Evolutionary conservation across 768 basidiomycete genomes (phyloP).

Genomic region (Phaffia australis): DNA sequence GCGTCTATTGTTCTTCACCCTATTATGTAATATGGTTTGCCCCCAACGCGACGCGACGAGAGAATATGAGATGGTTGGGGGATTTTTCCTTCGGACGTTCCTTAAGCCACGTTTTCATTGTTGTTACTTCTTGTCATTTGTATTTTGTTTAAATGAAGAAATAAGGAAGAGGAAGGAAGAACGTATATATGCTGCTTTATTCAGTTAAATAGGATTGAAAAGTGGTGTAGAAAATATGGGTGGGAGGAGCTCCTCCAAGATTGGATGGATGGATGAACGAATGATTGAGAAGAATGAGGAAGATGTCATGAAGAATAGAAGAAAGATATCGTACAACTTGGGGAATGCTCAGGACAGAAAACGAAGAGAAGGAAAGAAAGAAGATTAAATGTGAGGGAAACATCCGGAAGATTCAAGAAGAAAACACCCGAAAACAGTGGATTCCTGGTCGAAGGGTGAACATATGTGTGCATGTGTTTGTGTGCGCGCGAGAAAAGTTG

Average conservation of each 20-base stretch:
- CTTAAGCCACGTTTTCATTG: too few relatives aligned
- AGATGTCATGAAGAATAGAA: constrained; percentile 1
- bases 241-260: constrained; percentile 66
- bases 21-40: too few relatives aligned
- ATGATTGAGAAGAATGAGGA: constrained; percentile 68
- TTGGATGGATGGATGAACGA: constrained; percentile 60
- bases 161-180: constrained; percentile 44
- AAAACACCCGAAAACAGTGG: too few relatives aligned
- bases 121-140: background rate
- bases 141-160: constrained; percentile 34
- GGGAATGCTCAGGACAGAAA: background rate
- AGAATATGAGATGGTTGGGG: too few relatives aligned
- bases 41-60: too few relatives aligned
- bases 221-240: too few relatives aligned
- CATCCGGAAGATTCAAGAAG: too few relatives aligned
- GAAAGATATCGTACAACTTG: background rate
- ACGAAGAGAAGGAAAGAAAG: background rate
- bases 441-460: too few relatives aligned
- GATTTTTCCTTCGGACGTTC: too few relatives aligned
- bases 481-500: too few relatives aligned
- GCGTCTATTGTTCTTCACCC: too few relatives aligned
- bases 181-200: constrained; percentile 58
- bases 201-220: background rate
- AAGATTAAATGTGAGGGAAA: background rate
- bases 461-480: too few relatives aligned